A percentile compares a stretch with the other conserved stretches of the same genome.
phyloP scores from a whole-genome alignment of 768 basidiomycete species.

The Boletus vermiculosoides region DNA sequence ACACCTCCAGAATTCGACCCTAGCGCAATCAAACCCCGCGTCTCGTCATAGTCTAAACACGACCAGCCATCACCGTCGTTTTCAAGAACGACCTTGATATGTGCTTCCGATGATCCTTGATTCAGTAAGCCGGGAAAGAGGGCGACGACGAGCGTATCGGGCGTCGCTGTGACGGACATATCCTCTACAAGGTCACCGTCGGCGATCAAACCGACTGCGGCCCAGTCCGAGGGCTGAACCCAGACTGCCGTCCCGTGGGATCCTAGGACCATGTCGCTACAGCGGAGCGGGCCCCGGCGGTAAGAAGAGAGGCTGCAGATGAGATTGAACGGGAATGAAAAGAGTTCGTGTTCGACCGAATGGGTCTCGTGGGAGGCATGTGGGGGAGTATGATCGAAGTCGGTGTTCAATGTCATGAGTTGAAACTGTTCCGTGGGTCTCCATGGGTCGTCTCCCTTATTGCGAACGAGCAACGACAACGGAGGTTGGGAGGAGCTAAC shows the following conservation, averaged over 20 bases:
- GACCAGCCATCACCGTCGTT: conserved; percentile 43
- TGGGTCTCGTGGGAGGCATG: conserved; percentile 3
- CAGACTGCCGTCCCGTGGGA: conserved; percentile 58
- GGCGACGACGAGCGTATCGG: conserved; percentile 46
- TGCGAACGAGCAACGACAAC: conserved; percentile 54
- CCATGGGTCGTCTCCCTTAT: conserved; percentile 64
- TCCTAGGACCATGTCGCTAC: conserved; percentile 53
- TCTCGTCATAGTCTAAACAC: conserved; percentile 62
- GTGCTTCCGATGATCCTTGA: conserved; percentile 17
- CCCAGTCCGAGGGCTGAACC: conserved; percentile 55
- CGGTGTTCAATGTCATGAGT: conserved; percentile 47
- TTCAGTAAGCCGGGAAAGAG: conserved; percentile 47
- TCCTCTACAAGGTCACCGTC: conserved; percentile 15
- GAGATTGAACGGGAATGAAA: conserved; percentile 50
- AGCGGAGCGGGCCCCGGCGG: conserved; percentile 51
- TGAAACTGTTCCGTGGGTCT: conserved; percentile 47
- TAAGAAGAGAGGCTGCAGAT: conserved; percentile 36
- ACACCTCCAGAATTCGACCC: conserved; percentile 51
- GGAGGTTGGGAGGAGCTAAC: conserved; percentile 8
- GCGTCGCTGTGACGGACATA: conserved; percentile 15
- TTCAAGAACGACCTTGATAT: conserved; percentile 34
- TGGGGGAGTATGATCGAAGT: conserved; percentile 10
- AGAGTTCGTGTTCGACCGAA: conserved; percentile 22
- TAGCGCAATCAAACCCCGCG: conserved; percentile 49
- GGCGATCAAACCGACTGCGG: conserved; percentile 38